Conservation (phyloP, 257 asterid species). For the Solanum ahanhuiri region DNA sequence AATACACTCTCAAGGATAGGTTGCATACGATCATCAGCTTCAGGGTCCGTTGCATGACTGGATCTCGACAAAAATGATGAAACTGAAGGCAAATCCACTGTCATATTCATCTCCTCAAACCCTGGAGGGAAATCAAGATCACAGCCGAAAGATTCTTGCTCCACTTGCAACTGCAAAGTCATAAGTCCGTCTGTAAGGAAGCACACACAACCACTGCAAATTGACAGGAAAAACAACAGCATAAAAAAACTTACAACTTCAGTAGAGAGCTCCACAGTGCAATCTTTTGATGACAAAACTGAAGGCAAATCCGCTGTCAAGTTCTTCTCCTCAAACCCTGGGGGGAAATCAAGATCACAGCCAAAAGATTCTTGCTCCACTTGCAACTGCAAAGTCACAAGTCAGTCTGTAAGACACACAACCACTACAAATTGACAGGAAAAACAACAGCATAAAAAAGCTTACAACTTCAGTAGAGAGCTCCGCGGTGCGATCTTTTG, state of each 20-base stretch:
- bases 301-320: conserved; percentile 12
- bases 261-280: conserved; percentile 21
- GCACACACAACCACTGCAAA: conserved; percentile 5
- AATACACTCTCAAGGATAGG: conserved; percentile 40
- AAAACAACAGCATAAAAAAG: conserved; percentile 6
- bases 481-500: conserved; percentile 15
- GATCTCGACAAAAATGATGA: conserved; percentile 10
- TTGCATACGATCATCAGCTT: conserved; percentile 22
- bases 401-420: conserved; percentile 11
- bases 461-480: conserved; percentile 42
- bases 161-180: conserved; percentile 35
- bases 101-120: conserved; percentile 35
- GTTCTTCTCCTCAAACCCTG: conserved; percentile 49
- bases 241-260: conserved; percentile 34
- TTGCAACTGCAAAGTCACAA: conserved; percentile 33
- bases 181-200: conserved; percentile 11
- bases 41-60: conserved; percentile 2
- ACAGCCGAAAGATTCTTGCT: conserved; percentile 33
- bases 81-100: conserved; percentile 18
- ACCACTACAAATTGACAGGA: conserved; percentile 4
- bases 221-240: conserved; percentile 5
- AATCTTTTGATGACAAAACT: conserved; percentile 11
- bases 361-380: conserved; percentile 25
- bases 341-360: conserved; percentile 51
- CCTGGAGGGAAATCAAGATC: conserved; percentile 82